phyloP scores from a whole-genome alignment of 2,329 filamentous ascomycete genomes.

The Talaromyces sp. region DNA sequence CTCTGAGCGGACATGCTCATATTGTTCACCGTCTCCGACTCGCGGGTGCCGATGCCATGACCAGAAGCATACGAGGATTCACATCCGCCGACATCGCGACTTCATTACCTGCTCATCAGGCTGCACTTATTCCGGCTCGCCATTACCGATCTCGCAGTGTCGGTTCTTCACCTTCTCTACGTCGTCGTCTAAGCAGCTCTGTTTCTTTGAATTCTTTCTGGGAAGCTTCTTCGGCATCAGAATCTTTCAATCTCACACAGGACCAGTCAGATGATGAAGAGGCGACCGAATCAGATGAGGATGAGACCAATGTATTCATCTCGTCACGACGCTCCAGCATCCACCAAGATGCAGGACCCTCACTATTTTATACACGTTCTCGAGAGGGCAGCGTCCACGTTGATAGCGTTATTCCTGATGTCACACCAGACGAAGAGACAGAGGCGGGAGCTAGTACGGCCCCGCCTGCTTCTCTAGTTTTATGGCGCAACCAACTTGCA shows the following conservation, averaged over 20 bases:
- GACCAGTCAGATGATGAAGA: constrained; percentile 38
- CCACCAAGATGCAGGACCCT: constrained; percentile 31
- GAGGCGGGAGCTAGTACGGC: constrained; percentile 39
- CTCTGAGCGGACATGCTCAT: constrained; percentile 70
- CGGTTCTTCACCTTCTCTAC: constrained; percentile 52
- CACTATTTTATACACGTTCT: constrained; percentile 22
- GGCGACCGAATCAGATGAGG: constrained; percentile 23
- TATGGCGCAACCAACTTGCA: constrained; percentile 69
- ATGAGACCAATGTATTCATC: constrained; percentile 28
- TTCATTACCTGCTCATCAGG: constrained; percentile 61
- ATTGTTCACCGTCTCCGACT: constrained; percentile 73
- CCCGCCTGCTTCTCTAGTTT: constrained; percentile 62
- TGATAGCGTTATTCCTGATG: constrained; percentile 21
- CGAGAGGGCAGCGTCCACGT: constrained; percentile 21
- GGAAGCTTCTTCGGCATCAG: constrained; percentile 53
- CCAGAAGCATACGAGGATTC: constrained; percentile 67
- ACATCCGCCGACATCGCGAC: constrained; percentile 68
- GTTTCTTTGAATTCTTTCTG: constrained; percentile 66
- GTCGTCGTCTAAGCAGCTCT: constrained; percentile 60
- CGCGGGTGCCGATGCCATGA: constrained; percentile 67
- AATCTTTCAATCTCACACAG: constrained; percentile 44
- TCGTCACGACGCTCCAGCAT: constrained; percentile 36
- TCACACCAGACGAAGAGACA: constrained; percentile 27
- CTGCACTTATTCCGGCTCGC: constrained; percentile 60
- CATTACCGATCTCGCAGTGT: constrained; percentile 66